Evolutionary conservation across 805 yeast species (phyloP), one percentile per base, ranked within the genome.

Genomic region (Cyberlindnera xishuangbannaensis): DNA sequence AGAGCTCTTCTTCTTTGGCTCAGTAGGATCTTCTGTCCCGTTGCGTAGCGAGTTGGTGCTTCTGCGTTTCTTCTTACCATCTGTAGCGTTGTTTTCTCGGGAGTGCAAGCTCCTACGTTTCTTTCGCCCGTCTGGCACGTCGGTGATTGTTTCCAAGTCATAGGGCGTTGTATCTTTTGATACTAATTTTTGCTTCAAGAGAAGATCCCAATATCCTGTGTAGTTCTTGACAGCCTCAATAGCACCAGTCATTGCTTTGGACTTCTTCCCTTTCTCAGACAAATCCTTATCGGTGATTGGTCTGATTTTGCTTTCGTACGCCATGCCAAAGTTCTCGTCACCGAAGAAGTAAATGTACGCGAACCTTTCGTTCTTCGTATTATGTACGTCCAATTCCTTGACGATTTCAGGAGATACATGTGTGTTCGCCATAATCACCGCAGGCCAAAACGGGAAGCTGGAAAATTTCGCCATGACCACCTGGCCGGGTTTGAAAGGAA

Each of bases 291-390:
- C 28, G 5, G 21, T 23, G 4, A 12, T 11, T 7, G 14, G 15
- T 12, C 18, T 18, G 23, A 33, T 17, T 7, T 36, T 28, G 5
- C 8, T 22, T 13, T 11, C n/a, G 11, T 11, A 16, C 7, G 18
- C 27, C 16, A 5, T 8, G 6, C 32, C 29, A 18, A 34, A 36
- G 13, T 16, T 34, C 9, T 20, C 11, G 15, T 41, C 44, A 11
- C 36, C 40, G 15, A 41, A 27, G 31, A 37, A 41, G 18, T 13
- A 18, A 9, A 40, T 33, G 27, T 20, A 20, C 9, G 23, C 23
- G 12, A 9, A 20, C 23, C 12, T 20, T 20, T 20, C 23, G 23
- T 12, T 20, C 23, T 20, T 20, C n/a, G n/a, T n/a, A n/a, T n/a
- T n/a, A n/a, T n/a, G n/a, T n/a, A n/a, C n/a, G n/a, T n/a, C n/a